phyloP scores from a whole-genome alignment of 2,329 filamentous ascomycete genomes.

The Neonectria faginata region DNA sequence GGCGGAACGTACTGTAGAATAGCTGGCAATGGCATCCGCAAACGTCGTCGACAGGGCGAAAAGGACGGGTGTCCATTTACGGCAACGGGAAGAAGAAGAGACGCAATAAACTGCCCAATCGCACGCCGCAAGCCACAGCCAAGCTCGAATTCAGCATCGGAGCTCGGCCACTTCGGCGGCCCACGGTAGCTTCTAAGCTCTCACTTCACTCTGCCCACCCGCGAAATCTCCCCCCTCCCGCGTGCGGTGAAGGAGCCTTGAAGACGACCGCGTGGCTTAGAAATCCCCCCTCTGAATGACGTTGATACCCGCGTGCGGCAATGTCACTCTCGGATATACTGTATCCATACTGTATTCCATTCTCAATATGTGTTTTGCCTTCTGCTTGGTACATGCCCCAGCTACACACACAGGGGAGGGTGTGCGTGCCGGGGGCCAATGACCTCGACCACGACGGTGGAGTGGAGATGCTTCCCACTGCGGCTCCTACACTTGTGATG shows the following conservation, averaged over 20 bases:
- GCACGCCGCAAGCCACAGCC: background rate
- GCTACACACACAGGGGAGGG: conserved; percentile 16
- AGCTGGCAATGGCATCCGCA: background rate
- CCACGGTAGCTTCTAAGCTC: background rate
- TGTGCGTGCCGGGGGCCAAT: conserved; percentile 12
- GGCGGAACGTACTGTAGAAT: background rate
- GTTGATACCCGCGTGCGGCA: background rate
- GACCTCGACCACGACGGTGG: background rate
- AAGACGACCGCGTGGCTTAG: background rate
- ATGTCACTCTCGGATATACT: background rate
- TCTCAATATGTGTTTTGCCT: background rate
- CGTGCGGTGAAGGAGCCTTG: background rate
- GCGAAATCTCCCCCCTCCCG: background rate
- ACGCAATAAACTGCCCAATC: background rate
- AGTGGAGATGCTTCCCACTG: conserved; percentile 8
- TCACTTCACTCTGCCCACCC: background rate
- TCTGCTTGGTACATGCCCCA: background rate
- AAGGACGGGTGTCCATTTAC: too few species aligned
- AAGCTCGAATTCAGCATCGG: background rate
- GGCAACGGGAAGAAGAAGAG: background rate
- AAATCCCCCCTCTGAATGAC: background rate
- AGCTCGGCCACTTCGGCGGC: conserved; percentile 2
- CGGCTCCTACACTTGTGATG: conserved; percentile 22
- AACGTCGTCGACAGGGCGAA: background rate
- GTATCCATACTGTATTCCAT: background rate